These are phyloP conservation scores for Lentinula guzmanii DNA, from an alignment of 768 basidiomycete species.

Conservation along the genomic window DNA sequence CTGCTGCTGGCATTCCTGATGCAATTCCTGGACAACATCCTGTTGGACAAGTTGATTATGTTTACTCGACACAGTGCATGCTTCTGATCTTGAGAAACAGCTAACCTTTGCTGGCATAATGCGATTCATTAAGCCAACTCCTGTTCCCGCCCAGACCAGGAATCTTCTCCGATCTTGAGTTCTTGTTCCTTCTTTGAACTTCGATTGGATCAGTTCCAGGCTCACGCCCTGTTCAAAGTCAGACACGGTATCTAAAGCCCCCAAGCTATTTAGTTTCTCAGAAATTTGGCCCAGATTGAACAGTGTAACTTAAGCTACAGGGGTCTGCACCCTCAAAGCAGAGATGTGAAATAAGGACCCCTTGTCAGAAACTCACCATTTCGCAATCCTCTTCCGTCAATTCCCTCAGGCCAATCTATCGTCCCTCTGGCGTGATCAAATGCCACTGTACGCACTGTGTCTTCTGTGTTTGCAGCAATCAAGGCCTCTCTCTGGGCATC, in stretches of 20 bases:
- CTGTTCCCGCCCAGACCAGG: constrained; percentile 65
- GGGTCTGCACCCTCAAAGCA: background rate
- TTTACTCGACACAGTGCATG: constrained; percentile 18
- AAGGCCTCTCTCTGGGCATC: constrained; percentile 49
- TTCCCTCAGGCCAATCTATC: constrained; percentile 51
- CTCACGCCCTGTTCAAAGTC: constrained; percentile 48
- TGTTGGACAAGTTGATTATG: background rate
- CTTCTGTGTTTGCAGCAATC: constrained; percentile 34
- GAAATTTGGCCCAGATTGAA: background rate
- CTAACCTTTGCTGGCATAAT: constrained; percentile 34
- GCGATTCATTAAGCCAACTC: constrained; percentile 50
- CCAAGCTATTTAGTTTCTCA: background rate
- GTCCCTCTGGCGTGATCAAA: constrained; percentile 56
- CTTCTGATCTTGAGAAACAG: constrained; percentile 12
- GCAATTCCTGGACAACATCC: constrained; percentile 4
- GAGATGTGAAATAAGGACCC: no score
- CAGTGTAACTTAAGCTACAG: background rate
- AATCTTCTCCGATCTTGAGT: constrained; percentile 43
- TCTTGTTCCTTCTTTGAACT: constrained; percentile 39
- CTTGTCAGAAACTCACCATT: constrained; percentile 33
- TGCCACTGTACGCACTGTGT: constrained; percentile 53
- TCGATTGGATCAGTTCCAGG: constrained; percentile 33
- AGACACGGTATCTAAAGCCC: constrained; percentile 39
- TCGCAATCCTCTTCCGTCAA: constrained; percentile 57
- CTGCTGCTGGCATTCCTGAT: background rate